Conservation (phyloP, 2,329 filamentous ascomycete genomes). For the Colletotrichum simmondsii region DNA sequence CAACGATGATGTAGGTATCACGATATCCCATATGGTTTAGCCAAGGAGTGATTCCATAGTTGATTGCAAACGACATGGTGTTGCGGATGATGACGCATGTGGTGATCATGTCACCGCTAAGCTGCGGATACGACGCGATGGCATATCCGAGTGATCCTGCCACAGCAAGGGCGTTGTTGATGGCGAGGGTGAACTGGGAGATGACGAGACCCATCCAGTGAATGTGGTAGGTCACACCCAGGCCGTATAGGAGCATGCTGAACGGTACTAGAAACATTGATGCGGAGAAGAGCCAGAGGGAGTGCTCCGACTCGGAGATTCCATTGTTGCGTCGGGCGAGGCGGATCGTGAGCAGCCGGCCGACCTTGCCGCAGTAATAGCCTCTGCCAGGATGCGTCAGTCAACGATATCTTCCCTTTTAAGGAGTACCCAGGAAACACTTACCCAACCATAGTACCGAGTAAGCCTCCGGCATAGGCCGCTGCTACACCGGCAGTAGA, state of each 20-base stretch:
- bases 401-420: background rate
- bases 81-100: conserved; percentile 48
- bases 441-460: conserved; percentile 54
- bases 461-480: conserved; percentile 42
- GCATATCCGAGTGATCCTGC: conserved; percentile 42
- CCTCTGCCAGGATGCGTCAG: conserved; percentile 12
- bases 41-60: conserved; percentile 48
- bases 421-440: background rate
- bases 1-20: conserved; percentile 49
- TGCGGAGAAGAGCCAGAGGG: conserved; percentile 46
- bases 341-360: conserved; percentile 50
- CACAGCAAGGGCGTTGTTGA: conserved; percentile 41
- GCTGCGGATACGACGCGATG: conserved; percentile 44
- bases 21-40: conserved; percentile 47
- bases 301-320: conserved; percentile 53
- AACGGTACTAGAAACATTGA: conserved; percentile 50
- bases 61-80: conserved; percentile 45
- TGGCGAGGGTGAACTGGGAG: conserved; percentile 41
- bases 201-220: conserved; percentile 45
- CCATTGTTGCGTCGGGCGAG: conserved; percentile 52
- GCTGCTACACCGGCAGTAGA: conserved; percentile 36
- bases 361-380: conserved; percentile 46
- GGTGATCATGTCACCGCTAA: conserved; percentile 43
- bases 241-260: conserved; percentile 55
- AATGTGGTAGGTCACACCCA: conserved; percentile 42